These are phyloP conservation scores for Prinsepia uniflora DNA, from an alignment of 306 rosid genomes.

Conservation along the genomic window DNA sequence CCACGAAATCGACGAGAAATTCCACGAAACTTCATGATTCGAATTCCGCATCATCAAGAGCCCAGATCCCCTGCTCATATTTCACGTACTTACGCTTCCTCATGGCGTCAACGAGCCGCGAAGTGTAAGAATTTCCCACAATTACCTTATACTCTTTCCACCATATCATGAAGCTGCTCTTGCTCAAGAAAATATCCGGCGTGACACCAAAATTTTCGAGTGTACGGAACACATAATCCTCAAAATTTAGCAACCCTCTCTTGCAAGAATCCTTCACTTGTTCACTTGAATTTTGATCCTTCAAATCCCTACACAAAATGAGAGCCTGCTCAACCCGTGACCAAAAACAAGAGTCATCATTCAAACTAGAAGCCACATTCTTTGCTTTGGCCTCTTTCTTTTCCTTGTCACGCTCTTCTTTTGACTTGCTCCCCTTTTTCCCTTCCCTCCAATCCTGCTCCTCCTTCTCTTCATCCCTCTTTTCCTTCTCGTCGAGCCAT, in stretches of 20 bases:
- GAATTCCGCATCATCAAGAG: not conserved
- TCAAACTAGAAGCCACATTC: slow-evolving; percentile 35
- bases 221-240: slow-evolving; percentile 34
- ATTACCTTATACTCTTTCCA: slow-evolving; percentile 40
- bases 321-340: slow-evolving; percentile 63
- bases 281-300: not conserved
- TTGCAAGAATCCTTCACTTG: slow-evolving; percentile 13
- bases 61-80: slow-evolving; percentile 28
- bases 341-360: slow-evolving; percentile 77
- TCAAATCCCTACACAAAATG: slow-evolving; percentile 25
- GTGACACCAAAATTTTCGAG: slow-evolving; percentile 43
- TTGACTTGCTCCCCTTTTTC: not conserved
- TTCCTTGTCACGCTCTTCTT: too few species aligned
- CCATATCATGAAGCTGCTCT: slow-evolving; percentile 66
- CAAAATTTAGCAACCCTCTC: slow-evolving; percentile 34
- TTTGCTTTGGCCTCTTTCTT: not conserved
- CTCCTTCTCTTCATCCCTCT: not conserved
- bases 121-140: slow-evolving; percentile 11
- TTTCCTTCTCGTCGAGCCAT: slow-evolving; percentile 24
- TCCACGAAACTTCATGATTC: not conserved
- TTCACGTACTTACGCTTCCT: not conserved
- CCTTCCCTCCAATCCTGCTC: not conserved
- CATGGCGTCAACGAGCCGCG: slow-evolving; percentile 39
- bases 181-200: slow-evolving; percentile 54
- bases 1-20: too few species aligned